Evolutionary conservation across 192 early-diverging fungal species (phyloP), one percentile per base, ranked within the genome.

Genomic region (Podila minutissima): DNA sequence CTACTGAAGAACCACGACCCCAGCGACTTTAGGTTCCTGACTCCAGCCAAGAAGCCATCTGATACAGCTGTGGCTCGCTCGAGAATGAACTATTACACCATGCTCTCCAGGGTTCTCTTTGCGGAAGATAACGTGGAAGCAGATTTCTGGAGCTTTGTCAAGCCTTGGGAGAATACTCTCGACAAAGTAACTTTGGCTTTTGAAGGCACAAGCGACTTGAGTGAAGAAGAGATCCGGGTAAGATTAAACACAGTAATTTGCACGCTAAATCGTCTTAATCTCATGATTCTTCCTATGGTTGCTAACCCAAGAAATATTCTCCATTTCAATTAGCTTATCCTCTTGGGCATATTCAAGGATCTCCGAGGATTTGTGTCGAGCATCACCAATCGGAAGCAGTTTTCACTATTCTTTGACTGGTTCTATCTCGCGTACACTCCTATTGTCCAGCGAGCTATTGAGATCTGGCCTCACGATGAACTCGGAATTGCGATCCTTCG

Each of bases 321-420:
- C 13, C 7, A 50, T 49, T 50, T 29, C 33, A 46, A 5, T 61
- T 74, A 90, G 87, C 62, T 75, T 13, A 79, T 84, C 17, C 71
- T 94, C 17, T 60, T 87, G 11, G 91, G 92, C 26, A 72, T 91
- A 9, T 94, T 97, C 74, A 86, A 89, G 32, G 94, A 96, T 63
- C 77, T 96, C 62, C 86, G 93, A 53, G 95, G 95, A 4, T 91
- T 97, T 58, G 83, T 95, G 37, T 75, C 84, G 2, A 89, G 92
- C 28, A 85, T 95, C 32, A 85, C 88, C 62, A 85, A 81, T 15
- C 82, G 90, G 67, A 81, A 82, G 65, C 83, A 89, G 70, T 93
- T 91, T 69, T 67, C 74, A 13, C 26, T 93, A 33, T 94, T 97
- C 74, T 97, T 96, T 67, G 92, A 94, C 37, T 97, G 96, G 96